Percentiles rank a stretch among this genome's conserved stretches.
Conservation (phyloP, 768 basidiomycete species). For the Grammothele lineata region DNA sequence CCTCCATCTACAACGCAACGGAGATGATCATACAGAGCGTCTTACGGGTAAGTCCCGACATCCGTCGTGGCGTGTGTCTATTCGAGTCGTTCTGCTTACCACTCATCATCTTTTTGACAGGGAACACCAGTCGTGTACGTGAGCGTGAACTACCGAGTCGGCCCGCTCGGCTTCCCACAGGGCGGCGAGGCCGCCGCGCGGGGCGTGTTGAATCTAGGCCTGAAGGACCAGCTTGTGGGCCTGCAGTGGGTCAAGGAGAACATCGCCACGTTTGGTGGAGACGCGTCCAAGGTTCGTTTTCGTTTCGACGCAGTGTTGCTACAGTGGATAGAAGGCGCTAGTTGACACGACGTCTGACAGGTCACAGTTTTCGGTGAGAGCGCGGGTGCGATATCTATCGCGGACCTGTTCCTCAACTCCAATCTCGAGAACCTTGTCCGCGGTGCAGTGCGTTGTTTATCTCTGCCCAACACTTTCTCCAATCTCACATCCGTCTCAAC, state of each 20-base stretch:
- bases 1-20: neutral
- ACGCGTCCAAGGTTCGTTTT: constrained; percentile 36
- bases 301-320: constrained; percentile 26
- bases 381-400: constrained; percentile 35
- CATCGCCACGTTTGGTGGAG: constrained; percentile 62
- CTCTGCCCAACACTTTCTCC: neutral
- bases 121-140: constrained; percentile 37
- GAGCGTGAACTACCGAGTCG: constrained; percentile 47
- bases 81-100: too few species aligned
- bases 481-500: neutral
- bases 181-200: constrained; percentile 36
- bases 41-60: constrained; percentile 2
- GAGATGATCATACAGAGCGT: neutral
- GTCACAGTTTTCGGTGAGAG: constrained; percentile 37
- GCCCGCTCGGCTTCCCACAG: constrained; percentile 45
- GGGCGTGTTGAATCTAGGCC: constrained; percentile 49
- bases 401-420: constrained; percentile 27
- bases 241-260: constrained; percentile 64
- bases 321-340: neutral
- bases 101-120: neutral
- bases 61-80: too few species aligned
- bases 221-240: constrained; percentile 76
- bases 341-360: neutral
- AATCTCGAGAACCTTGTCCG: constrained; percentile 21
- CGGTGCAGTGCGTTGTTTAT: constrained; percentile 15